Base-by-base conservation (phyloP, 352 stramenopile genomes). In the Thraustochytrium striatum region DNA sequence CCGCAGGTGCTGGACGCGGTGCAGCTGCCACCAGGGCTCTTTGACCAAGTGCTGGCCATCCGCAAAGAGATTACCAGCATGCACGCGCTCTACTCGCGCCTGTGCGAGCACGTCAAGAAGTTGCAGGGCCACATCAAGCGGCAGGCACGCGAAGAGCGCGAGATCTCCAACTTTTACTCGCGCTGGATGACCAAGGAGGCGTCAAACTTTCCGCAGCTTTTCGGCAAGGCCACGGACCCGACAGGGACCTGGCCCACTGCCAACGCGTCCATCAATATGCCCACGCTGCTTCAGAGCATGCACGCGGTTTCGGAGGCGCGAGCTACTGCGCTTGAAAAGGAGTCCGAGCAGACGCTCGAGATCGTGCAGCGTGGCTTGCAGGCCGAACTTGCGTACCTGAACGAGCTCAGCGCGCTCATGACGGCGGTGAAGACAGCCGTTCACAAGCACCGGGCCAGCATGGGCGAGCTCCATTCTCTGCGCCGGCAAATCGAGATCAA, bases 221-320 rank as follows among this genome's bases (percentile, higher is more conserved):
- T 50, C 19, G 65, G 65, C 30, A 30, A 43, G 28, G 65, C 65
- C 32, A 55, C 44, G 21, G 65, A 75, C 36, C 65, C 65, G 2
- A 75, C 65, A 1, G 50, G 35, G 21, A 43, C 44, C 50, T 62
- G 44, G 44, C 13, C 32, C 44, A 61, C 61, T 58, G 28, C 0
- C 39, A 32, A 68, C 41, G 65, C 33, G 11, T 68, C 52, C 21
- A 75, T 75, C 30, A 61, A 75, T n/a, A 75, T 75, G 65, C 65
- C 65, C 21, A 30, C 11, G 7, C 13, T 75, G 5, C 16, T 75
- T 3, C n/a, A 30, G 0, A 52, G 41, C 50, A 75, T 75, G 65
- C 65, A 75, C n/a, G 41, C 43, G 16, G n/a, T 75, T 7, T 32
- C 65, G 1, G 65, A 75, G 35, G 65, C 33, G 16, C 65, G 65